phyloP scores from a whole-genome alignment of 2,329 filamentous ascomycete genomes.

The Colletotrichum costaricense region DNA sequence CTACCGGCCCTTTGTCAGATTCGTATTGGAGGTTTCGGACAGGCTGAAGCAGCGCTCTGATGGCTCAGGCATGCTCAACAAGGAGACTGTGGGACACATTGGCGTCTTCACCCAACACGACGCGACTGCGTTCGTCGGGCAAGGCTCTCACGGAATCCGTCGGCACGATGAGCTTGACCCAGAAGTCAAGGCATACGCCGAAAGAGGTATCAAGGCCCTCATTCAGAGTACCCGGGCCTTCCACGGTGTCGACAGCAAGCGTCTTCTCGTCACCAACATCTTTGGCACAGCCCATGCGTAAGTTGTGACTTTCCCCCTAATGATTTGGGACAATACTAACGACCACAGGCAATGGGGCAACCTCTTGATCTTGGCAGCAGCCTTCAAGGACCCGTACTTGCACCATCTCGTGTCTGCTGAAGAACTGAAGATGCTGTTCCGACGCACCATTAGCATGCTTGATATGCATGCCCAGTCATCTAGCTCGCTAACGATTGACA shows the following conservation, averaged over 20 bases:
- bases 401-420: slow-evolving; percentile 65
- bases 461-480: slow-evolving; percentile 76
- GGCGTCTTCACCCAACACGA: slow-evolving; percentile 41
- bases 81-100: slow-evolving; percentile 47
- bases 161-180: slow-evolving; percentile 29
- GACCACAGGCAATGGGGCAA: slow-evolving; percentile 90
- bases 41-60: slow-evolving; percentile 43
- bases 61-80: slow-evolving; percentile 39
- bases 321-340: background rate
- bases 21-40: slow-evolving; percentile 63
- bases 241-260: slow-evolving; percentile 68
- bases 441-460: slow-evolving; percentile 82
- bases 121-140: slow-evolving; percentile 1
- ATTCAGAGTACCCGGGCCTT: slow-evolving; percentile 90
- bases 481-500: slow-evolving; percentile 79
- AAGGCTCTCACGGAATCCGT: slow-evolving; percentile 39
- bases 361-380: slow-evolving; percentile 87
- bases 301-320: slow-evolving; percentile 52
- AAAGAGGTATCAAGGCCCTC: slow-evolving; percentile 76
- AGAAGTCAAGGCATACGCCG: slow-evolving; percentile 58
- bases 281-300: slow-evolving; percentile 97
- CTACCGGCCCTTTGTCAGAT: slow-evolving; percentile 78
- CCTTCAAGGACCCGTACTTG: slow-evolving; percentile 75
- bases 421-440: slow-evolving; percentile 70
- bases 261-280: slow-evolving; percentile 92